Conservation (phyloP, 2,329 filamentous ascomycete species). For the Sclerotinia minor region DNA sequence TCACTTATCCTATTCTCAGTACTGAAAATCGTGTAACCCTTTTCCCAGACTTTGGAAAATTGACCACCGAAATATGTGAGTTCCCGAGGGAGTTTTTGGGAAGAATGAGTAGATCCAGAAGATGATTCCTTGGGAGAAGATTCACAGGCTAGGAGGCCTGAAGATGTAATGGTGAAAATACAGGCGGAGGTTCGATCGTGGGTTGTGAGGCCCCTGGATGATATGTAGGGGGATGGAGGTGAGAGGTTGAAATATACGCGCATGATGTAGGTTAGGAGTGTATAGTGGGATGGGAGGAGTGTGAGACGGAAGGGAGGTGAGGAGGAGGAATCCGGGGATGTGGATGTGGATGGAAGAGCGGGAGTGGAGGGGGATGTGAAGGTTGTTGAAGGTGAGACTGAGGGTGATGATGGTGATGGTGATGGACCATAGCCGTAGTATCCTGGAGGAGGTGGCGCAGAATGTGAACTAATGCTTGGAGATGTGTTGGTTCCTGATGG, state of each 20-base stretch:
- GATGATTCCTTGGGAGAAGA: background rate
- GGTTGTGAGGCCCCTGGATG: background rate
- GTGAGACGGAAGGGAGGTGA: constrained; percentile 10
- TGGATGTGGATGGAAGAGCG: background rate
- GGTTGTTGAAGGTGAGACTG: background rate
- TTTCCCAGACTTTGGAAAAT: background rate
- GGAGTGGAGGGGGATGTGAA: background rate
- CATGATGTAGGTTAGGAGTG: constrained; percentile 5
- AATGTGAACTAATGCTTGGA: background rate
- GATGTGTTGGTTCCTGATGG: background rate
- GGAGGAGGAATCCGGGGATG: background rate
- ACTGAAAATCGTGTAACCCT: background rate
- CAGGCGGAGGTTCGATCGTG: background rate
- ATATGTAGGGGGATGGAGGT: background rate
- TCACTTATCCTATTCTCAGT: background rate
- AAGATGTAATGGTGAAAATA: background rate
- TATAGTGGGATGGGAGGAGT: constrained; percentile 8
- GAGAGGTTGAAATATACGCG: background rate
- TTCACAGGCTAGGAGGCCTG: background rate
- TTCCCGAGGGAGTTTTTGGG: background rate
- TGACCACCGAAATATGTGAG: background rate
- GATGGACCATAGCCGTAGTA: background rate
- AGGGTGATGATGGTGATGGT: background rate
- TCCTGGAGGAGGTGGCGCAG: background rate
- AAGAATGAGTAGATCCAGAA: background rate